A percentile compares a stretch with the other conserved stretches of the same genome.
Conservation (phyloP, 2,329 filamentous ascomycete genomes). For the Elsinoe australis region DNA sequence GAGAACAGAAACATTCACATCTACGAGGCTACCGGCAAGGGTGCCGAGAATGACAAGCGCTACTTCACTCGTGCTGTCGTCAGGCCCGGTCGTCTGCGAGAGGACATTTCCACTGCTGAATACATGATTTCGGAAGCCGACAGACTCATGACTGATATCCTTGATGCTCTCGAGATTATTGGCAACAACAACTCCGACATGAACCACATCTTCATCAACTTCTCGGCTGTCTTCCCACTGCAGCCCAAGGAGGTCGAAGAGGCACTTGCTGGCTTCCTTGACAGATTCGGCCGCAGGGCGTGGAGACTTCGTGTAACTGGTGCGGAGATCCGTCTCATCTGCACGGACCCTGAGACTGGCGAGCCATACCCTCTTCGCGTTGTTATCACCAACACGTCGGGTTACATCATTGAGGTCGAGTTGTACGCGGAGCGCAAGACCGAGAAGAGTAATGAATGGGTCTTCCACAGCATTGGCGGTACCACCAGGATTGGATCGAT, state of each 20-base stretch:
- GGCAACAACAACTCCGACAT: constrained; percentile 98
- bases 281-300: constrained; percentile 87
- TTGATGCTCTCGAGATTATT: constrained; percentile 95
- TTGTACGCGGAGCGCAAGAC: constrained; percentile 97
- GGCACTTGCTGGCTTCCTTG: constrained; percentile 87
- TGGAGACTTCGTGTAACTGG: constrained; percentile 96
- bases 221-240: constrained; percentile 91
- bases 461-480: constrained; percentile 95
- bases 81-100: constrained; percentile 82
- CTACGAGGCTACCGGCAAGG: constrained; percentile 93
- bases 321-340: constrained; percentile 96
- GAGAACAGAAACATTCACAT: constrained; percentile 99
- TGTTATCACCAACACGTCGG: constrained; percentile 95
- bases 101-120: constrained; percentile 97
- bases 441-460: constrained; percentile 87
- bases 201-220: constrained; percentile 99
- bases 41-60: constrained; percentile 89
- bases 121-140: constrained; percentile 97
- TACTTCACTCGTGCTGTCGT: constrained; percentile 98
- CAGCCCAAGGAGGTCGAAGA: constrained; percentile 84
- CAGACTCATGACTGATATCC: constrained; percentile 91
- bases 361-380: constrained; percentile 87
- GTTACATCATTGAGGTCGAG: constrained; percentile 95
- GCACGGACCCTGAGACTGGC: constrained; percentile 79
- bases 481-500: constrained; percentile 92